A percentile compares a stretch with the other conserved stretches of the same genome.
phyloP scores from a whole-genome alignment of 2,329 filamentous ascomycete species.

The Xylaria sp. region DNA sequence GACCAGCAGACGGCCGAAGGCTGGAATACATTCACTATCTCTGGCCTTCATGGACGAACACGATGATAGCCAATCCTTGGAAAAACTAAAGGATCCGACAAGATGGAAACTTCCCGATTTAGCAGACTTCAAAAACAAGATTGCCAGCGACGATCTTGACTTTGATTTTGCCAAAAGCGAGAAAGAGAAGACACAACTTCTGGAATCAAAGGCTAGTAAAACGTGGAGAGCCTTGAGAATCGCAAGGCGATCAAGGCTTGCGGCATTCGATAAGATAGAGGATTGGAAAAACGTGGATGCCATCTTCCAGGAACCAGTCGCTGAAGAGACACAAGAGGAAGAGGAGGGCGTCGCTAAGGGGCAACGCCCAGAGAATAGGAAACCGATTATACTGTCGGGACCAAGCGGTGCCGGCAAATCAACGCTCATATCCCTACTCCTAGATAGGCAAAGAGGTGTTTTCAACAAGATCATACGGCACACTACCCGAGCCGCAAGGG shows the following conservation, averaged over 20 bases:
- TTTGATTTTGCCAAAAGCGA: constrained; percentile 80
- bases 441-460: constrained; percentile 71
- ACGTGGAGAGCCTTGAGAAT: constrained; percentile 90
- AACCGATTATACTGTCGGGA: constrained; percentile 74
- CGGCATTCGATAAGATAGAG: constrained; percentile 87
- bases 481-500: constrained; percentile 62
- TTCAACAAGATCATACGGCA: constrained; percentile 70
- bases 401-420: constrained; percentile 71
- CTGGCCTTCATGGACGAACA: constrained; percentile 81
- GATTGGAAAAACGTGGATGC: constrained; percentile 76
- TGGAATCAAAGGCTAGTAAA: constrained; percentile 85
- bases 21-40: constrained; percentile 77
- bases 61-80: constrained; percentile 69
- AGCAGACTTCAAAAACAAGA: constrained; percentile 76
- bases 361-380: constrained; percentile 58
- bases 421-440: constrained; percentile 70
- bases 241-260: constrained; percentile 77
- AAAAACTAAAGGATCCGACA: constrained; percentile 72
- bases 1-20: constrained; percentile 75
- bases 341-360: constrained; percentile 45
- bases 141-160: constrained; percentile 85
- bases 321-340: constrained; percentile 53
- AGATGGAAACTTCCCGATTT: constrained; percentile 77
- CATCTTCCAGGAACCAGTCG: constrained; percentile 62
- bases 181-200: constrained; percentile 64